These are phyloP conservation scores for Eucommia ulmoides DNA, from an alignment of 257 asterid genomes.

Conservation along the genomic window DNA sequence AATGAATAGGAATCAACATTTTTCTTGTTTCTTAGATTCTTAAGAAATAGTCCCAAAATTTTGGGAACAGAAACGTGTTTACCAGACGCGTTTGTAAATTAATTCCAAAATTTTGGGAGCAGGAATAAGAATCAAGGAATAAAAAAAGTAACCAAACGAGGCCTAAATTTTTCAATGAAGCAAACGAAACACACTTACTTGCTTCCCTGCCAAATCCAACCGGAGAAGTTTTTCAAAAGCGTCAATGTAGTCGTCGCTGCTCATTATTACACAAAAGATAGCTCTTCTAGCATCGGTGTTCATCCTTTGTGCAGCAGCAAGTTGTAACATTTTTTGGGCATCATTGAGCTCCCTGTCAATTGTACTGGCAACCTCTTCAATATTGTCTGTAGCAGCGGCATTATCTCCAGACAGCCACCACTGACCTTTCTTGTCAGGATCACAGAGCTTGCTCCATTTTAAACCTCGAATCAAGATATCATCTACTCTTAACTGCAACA, in stretches of 20 bases:
- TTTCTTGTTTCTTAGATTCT: too few species aligned
- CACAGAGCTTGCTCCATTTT: slow-evolving; percentile 82
- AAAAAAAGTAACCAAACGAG: too few species aligned
- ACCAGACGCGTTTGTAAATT: too few species aligned
- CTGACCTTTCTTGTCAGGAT: slow-evolving; percentile 82
- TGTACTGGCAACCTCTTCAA: slow-evolving; percentile 59
- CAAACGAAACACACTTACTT: slow-evolving; percentile 31
- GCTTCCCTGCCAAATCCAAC: slow-evolving; percentile 82
- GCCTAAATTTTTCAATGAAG: too few species aligned
- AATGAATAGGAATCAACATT: too few species aligned
- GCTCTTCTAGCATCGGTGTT: slow-evolving; percentile 89
- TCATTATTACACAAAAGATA: slow-evolving; percentile 83
- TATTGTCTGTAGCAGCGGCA: slow-evolving; percentile 29
- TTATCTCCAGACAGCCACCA: slow-evolving; percentile 89
- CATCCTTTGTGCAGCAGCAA: slow-evolving; percentile 89
- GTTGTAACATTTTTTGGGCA: slow-evolving; percentile 73
- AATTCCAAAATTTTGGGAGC: too few species aligned
- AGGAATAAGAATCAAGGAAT: too few species aligned
- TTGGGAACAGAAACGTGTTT: too few species aligned
- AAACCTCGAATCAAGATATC: slow-evolving; percentile 63
- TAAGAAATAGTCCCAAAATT: too few species aligned
- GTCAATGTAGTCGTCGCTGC: slow-evolving; percentile 78
- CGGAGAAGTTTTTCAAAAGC: slow-evolving; percentile 89
- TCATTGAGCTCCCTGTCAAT: slow-evolving; percentile 70
- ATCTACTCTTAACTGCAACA: slow-evolving; percentile 60